Conservation (phyloP, 1,284 basidiomycete species). For the Peniophora sp. region DNA sequence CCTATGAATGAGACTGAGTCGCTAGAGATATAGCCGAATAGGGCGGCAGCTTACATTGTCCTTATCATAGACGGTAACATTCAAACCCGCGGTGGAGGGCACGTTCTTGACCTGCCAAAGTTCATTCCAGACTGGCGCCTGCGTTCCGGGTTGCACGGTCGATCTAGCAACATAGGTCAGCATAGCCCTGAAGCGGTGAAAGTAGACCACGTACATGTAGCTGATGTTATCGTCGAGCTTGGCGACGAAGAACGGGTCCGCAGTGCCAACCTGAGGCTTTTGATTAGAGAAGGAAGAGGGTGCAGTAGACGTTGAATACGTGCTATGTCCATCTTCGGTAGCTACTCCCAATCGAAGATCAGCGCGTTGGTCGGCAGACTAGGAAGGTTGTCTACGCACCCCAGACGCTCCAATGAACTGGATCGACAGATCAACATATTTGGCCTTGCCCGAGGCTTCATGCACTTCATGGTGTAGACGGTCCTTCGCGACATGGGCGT, state of each 20-base stretch:
- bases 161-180: conserved; percentile 38
- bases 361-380: too few species aligned
- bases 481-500: not conserved
- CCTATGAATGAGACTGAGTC: conserved; percentile 12
- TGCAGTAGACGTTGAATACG: too few species aligned
- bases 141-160: conserved; percentile 48
- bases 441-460: conserved; percentile 15
- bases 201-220: conserved; percentile 43
- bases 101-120: conserved; percentile 66
- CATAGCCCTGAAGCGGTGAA: not conserved
- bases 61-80: conserved; percentile 57
- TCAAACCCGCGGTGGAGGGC: conserved; percentile 47
- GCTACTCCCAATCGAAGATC: conserved; percentile 1
- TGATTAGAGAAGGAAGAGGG: too few species aligned
- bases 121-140: conserved; percentile 69
- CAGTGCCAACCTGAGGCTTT: conserved; percentile 34
- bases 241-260: conserved; percentile 68
- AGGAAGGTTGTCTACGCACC: too few species aligned
- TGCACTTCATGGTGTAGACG: not conserved
- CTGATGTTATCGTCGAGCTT: conserved; percentile 52
- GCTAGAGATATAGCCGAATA: too few species aligned
- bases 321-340: conserved; percentile 61
- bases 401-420: conserved; percentile 66
- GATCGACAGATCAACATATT: conserved; percentile 43
- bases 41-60: conserved; percentile 28